Evolutionary conservation across 345 rosid species (phyloP).

Genomic region (Mercurialis annua): DNA sequence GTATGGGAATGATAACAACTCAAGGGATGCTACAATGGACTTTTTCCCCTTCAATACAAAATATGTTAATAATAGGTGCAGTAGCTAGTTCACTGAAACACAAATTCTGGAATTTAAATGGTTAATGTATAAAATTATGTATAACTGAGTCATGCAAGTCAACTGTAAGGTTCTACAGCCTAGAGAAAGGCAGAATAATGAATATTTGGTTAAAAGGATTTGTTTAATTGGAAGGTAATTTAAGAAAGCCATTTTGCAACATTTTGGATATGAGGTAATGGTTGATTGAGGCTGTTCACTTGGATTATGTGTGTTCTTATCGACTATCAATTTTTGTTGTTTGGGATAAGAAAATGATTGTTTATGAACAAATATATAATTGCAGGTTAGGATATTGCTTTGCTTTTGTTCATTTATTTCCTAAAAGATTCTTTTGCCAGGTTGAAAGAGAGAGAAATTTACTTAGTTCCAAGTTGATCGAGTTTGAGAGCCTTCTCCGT

Average conservation of each 20-base stretch:
- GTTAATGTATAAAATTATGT: neutral
- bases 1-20: no score
- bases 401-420: slow-evolving; percentile 5
- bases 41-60: no score
- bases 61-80: neutral
- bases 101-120: neutral
- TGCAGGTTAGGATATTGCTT: neutral
- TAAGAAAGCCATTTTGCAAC: neutral
- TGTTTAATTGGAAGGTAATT: no score
- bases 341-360: neutral
- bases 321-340: neutral
- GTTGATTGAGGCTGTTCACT: neutral
- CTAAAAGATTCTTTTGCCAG: slow-evolving; percentile 34
- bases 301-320: neutral
- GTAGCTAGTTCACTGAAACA: neutral
- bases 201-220: neutral
- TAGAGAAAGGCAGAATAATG: neutral
- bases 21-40: no score
- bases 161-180: neutral
- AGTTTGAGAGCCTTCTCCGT: slow-evolving; percentile 60
- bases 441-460: slow-evolving; percentile 72
- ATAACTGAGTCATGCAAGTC: neutral
- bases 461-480: slow-evolving; percentile 52
- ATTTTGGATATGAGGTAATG: neutral
- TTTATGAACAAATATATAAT: neutral